Evolutionary conservation across 2,329 filamentous ascomycete genomes (phyloP).

Genomic region (Fusarium chuoi): DNA sequence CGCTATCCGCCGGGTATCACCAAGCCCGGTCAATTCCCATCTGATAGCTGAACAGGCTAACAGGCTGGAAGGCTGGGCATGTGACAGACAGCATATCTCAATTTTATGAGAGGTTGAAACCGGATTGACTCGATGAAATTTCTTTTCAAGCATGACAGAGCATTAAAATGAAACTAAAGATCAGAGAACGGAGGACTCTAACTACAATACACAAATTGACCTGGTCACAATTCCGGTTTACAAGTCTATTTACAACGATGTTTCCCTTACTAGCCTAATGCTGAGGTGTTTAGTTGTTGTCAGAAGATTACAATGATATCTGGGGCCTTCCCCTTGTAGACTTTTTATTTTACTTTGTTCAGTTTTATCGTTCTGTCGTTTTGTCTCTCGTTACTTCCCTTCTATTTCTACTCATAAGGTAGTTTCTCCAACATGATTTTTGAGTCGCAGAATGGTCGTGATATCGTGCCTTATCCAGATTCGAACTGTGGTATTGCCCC

Average conservation of each 20-base stretch:
- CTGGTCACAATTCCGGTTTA: neutral
- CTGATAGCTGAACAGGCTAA: constrained; percentile 4
- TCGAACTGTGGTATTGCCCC: constrained; percentile 1
- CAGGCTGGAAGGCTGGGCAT: constrained; percentile 10
- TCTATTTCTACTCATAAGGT: neutral
- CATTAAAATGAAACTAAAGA: neutral
- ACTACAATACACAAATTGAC: too few relatives aligned
- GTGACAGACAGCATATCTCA: neutral
- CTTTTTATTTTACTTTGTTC: neutral
- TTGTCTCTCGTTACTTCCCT: neutral
- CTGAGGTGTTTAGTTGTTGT: neutral
- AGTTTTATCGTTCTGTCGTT: neutral
- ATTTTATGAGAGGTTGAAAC: neutral
- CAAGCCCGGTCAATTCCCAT: constrained; percentile 27
- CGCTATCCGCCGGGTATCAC: constrained; percentile 15
- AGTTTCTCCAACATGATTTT: neutral
- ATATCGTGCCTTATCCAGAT: neutral
- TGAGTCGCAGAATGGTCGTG: neutral
- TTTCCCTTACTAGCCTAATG: neutral
- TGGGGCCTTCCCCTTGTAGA: neutral
- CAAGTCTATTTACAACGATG: neutral
- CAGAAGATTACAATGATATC: too few relatives aligned
- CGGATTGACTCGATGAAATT: neutral
- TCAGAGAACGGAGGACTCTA: neutral
- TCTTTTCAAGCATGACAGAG: neutral